These are phyloP conservation scores for Cercospora sp. DNA, from an alignment of 2,329 filamentous ascomycete species.

Conservation along the genomic window DNA sequence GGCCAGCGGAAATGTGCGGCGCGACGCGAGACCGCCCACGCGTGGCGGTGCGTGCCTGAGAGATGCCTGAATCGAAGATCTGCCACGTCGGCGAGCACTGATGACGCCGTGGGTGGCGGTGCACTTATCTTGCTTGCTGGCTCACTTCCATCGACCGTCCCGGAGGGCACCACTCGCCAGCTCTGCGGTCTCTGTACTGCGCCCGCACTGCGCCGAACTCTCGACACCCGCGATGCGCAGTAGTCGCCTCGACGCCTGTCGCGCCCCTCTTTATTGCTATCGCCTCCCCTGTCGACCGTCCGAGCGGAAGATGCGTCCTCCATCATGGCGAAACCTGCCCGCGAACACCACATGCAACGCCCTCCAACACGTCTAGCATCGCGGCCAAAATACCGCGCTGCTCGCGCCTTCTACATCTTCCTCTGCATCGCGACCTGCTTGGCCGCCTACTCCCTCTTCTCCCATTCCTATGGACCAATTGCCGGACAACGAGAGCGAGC, in stretches of 20 bases:
- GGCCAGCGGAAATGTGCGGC: background rate
- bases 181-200: background rate
- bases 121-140: background rate
- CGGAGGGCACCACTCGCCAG: background rate
- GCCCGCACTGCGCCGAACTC: background rate
- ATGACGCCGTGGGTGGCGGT: background rate
- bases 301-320: slow-evolving; percentile 7
- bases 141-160: background rate
- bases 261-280: background rate
- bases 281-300: background rate
- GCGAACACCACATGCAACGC: slow-evolving; percentile 12
- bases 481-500: background rate
- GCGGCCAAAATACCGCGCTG: slow-evolving; percentile 41
- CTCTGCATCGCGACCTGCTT: slow-evolving; percentile 40
- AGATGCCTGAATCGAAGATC: background rate
- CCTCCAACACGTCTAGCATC: slow-evolving; percentile 4
- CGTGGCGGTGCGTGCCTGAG: background rate
- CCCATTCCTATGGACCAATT: slow-evolving; percentile 10
- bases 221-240: slow-evolving; percentile 2
- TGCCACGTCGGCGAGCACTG: background rate
- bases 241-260: background rate
- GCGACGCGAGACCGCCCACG: background rate
- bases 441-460: slow-evolving; percentile 28
- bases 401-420: slow-evolving; percentile 49
- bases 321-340: slow-evolving; percentile 12